Evolutionary conservation across 2,329 filamentous ascomycete genomes (phyloP).

Genomic region (Graphiopsis chlorocephala): DNA sequence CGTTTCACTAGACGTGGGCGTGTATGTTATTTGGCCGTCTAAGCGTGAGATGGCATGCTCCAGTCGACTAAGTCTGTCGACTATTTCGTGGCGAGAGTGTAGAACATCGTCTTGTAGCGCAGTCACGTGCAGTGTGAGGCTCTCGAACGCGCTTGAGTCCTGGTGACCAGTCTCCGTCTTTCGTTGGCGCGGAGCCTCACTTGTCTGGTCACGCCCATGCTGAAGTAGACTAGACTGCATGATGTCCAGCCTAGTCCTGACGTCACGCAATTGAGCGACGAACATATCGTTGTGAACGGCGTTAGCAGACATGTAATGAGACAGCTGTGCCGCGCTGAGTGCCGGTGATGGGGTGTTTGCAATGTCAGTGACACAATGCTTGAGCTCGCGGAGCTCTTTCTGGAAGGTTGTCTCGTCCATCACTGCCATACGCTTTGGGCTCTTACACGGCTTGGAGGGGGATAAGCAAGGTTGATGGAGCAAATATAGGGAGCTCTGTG

Average conservation of each 20-base stretch:
- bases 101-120: not conserved
- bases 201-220: not conserved
- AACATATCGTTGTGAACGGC: slow-evolving; percentile 7
- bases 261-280: slow-evolving; percentile 6
- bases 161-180: not conserved
- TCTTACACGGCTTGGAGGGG: not conserved
- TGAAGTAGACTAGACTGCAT: not conserved
- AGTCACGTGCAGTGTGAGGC: not conserved
- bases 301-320: not conserved
- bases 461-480: not conserved
- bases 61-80: not conserved
- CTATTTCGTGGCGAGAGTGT: not conserved
- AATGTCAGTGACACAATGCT: slow-evolving; percentile 6
- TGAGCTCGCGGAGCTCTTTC: slow-evolving; percentile 10
- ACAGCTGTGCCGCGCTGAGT: not conserved
- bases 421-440: not conserved
- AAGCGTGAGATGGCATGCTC: not conserved
- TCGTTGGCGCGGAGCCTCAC: not conserved
- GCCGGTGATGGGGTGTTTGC: not conserved
- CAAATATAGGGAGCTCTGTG: not conserved
- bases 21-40: not conserved
- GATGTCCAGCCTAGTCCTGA: slow-evolving; percentile 3
- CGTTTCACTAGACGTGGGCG: slow-evolving; percentile 1
- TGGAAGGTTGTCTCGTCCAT: slow-evolving; percentile 17
- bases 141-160: not conserved